Conservation (phyloP, 257 asterid species). For the Handroanthus guayacan region DNA sequence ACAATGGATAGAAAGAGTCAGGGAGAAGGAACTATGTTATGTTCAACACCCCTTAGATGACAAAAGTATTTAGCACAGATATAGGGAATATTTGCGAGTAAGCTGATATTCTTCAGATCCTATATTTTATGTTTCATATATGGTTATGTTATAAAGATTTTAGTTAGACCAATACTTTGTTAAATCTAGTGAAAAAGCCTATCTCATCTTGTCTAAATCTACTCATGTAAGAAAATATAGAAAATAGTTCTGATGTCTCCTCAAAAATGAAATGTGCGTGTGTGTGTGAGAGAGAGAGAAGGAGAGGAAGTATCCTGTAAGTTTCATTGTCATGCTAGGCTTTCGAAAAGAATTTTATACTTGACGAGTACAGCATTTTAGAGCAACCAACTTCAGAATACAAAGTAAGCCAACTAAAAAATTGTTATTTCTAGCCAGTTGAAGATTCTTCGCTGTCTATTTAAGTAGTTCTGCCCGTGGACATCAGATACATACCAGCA, state of each 20-base stretch:
- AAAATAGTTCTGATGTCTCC: background rate
- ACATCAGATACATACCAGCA: constrained; percentile 62
- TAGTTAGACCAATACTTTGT: constrained; percentile 31
- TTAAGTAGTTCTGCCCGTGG: constrained; percentile 55
- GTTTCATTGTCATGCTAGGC: constrained; percentile 74
- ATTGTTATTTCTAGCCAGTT: constrained; percentile 44
- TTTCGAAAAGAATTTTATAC: constrained; percentile 44
- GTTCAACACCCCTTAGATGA: constrained; percentile 35
- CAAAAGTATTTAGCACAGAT: constrained; percentile 62
- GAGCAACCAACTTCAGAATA: constrained; percentile 65
- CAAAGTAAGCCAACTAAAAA: constrained; percentile 39
- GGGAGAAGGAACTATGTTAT: constrained; percentile 7
- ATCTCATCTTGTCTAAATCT: background rate
- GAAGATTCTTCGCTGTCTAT: constrained; percentile 68
- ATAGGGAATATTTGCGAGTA: constrained; percentile 44
- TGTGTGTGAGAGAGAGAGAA: background rate
- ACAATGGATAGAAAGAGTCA: constrained; percentile 4
- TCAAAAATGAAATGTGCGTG: background rate
- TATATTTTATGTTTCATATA: constrained; percentile 42
- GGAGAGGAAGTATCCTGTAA: constrained; percentile 64
- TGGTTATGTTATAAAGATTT: background rate
- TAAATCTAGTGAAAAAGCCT: constrained; percentile 35
- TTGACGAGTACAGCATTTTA: constrained; percentile 65
- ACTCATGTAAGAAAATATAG: background rate
- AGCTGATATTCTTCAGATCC: constrained; percentile 51